Base-by-base conservation (phyloP, 495 filamentous ascomycete species). In the Cladorrhinum samala region DNA sequence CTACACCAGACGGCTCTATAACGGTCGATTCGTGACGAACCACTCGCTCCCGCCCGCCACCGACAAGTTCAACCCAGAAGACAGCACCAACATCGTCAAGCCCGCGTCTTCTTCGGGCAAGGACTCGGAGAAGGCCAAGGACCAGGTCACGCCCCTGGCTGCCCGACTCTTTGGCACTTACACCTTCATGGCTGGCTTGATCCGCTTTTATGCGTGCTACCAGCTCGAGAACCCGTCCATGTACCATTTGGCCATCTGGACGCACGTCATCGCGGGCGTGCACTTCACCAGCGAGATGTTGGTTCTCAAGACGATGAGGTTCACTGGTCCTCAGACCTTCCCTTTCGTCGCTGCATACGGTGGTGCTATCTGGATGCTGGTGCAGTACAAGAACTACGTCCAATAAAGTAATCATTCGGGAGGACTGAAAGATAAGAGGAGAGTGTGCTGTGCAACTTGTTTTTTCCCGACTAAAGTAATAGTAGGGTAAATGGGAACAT, bases 121-220 rank as follows among this genome's bases (percentile, higher is more conserved):
- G 56, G 60, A 68, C 68, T 48, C 71, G 55, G 66, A 78, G 69
- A 67, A 71, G 65, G 68, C 70, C 17, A 66, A 65, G 56, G 74
- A 77, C 58, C 75, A 81, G 57, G 82, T 83, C 19, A 89, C 85
- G 2, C 76, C 84, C 3, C 82, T 96, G 33, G 85, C 85, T 20
- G 82, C 86, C 5, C 86, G 93, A 48, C 80, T 88, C 9, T 96
- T 97, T 65, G 94, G 89, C 39, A 95, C 89, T 52, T 99, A 90
- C 82, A 96, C 91, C 0, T 77, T 92, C 56, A 67, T 95, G 46
- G 79, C 84, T 11, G 73, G 80, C 30, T 69, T 95, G 30, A 76
- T 97, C 45, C 82, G 93, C 24, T 62, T 91, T 56, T 94, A 93
- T 60, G 88, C 89, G 9, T 87, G 87, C 21, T 96, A 95, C 75